phyloP scores from a whole-genome alignment of 768 basidiomycete genomes.

The Pisolithus tinctorius region DNA sequence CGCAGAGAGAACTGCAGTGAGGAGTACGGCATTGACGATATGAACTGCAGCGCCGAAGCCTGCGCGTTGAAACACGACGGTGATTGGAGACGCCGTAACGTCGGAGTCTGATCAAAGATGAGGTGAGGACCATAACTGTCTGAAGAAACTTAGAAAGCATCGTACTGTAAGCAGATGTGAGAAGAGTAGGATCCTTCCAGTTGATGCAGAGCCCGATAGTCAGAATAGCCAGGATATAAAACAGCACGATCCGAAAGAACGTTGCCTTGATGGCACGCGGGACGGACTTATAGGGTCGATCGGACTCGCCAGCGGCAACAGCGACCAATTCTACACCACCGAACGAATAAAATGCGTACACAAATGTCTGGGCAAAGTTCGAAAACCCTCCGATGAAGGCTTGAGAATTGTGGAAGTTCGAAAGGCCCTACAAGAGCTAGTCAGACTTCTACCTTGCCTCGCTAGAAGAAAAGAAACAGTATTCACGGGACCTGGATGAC shows the following conservation, averaged over 20 bases:
- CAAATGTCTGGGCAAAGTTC: constrained; percentile 51
- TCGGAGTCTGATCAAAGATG: constrained; percentile 30
- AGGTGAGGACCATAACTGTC: neutral
- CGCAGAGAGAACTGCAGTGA: constrained; percentile 60
- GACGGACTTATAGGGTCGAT: constrained; percentile 54
- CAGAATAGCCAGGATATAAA: constrained; percentile 58
- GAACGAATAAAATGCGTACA: constrained; percentile 66
- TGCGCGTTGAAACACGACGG: constrained; percentile 56
- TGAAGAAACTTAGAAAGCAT: constrained; percentile 1
- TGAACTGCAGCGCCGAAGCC: constrained; percentile 57
- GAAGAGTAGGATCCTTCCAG: constrained; percentile 47
- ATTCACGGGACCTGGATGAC: constrained; percentile 51
- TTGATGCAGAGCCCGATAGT: constrained; percentile 64
- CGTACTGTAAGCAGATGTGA: constrained; percentile 39
- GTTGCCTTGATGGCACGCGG: constrained; percentile 63
- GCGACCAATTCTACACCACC: constrained; percentile 67
- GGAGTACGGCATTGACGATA: constrained; percentile 59
- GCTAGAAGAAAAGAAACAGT: neutral
- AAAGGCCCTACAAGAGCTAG: constrained; percentile 33
- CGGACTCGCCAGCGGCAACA: constrained; percentile 66
- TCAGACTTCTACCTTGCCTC: neutral
- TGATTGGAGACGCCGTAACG: constrained; percentile 55
- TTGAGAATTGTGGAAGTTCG: constrained; percentile 43
- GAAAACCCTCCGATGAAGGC: constrained; percentile 49
- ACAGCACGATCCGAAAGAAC: constrained; percentile 58